phyloP scores from a whole-genome alignment of 768 basidiomycete genomes.

The Hortiboletus flavorubellus region DNA sequence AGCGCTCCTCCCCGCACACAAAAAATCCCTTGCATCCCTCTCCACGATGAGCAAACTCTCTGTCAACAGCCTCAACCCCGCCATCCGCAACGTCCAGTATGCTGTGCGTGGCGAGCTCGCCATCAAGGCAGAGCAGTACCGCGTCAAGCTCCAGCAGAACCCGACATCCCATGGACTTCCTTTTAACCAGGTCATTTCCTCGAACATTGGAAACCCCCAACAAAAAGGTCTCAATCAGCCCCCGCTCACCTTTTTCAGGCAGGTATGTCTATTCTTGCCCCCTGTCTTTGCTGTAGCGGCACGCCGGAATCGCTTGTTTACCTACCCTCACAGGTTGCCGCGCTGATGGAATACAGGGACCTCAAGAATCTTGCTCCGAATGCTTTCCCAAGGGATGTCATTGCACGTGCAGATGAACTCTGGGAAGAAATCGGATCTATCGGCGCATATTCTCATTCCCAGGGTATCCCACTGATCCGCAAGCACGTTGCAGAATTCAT shows the following conservation, averaged over 20 bases:
- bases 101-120: conserved; percentile 97
- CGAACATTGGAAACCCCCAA: conserved; percentile 98
- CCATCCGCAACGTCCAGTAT: conserved; percentile 86
- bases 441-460: conserved; percentile 94
- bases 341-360: conserved; percentile 88
- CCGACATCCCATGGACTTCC: conserved; percentile 53
- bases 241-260: conserved; percentile 87
- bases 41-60: conserved; percentile 57
- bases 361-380: conserved; percentile 72
- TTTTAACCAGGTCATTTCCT: conserved; percentile 85
- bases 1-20: not conserved
- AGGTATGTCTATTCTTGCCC: conserved; percentile 51
- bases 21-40: conserved; percentile 1
- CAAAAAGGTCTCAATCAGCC: conserved; percentile 92
- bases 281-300: not conserved
- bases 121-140: conserved; percentile 85
- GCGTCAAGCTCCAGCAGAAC: conserved; percentile 61
- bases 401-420: conserved; percentile 80
- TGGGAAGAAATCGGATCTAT: conserved; percentile 83
- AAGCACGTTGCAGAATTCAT: conserved; percentile 89
- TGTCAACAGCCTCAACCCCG: conserved; percentile 73
- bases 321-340: conserved; percentile 60
- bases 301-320: conserved; percentile 1
- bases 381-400: conserved; percentile 82
- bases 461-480: conserved; percentile 87